These are phyloP conservation scores for Botrytis cinerea DNA, from an alignment of 2,329 filamentous ascomycete genomes.

Conservation along the genomic window DNA sequence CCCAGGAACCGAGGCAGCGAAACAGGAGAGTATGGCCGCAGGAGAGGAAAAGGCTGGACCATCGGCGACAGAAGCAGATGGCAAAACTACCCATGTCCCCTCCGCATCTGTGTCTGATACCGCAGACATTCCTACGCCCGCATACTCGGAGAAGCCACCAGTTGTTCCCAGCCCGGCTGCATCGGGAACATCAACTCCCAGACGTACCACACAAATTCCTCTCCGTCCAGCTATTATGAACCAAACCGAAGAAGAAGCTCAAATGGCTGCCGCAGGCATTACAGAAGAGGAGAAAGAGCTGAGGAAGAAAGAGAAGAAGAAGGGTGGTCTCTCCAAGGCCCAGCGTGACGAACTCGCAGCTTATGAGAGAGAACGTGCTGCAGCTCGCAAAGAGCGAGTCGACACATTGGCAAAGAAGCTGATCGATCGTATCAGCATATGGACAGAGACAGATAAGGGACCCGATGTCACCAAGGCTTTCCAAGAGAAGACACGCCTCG, in stretches of 20 bases:
- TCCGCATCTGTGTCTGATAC: constrained; percentile 33
- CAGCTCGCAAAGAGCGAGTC: constrained; percentile 85
- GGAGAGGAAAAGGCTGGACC: constrained; percentile 39
- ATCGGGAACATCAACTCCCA: constrained; percentile 48
- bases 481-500: constrained; percentile 88
- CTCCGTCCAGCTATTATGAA: constrained; percentile 87
- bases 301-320: constrained; percentile 84
- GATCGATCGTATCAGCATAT: constrained; percentile 84
- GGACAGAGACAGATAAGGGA: constrained; percentile 96
- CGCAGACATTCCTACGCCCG: constrained; percentile 25
- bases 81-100: constrained; percentile 25
- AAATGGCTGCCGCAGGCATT: constrained; percentile 63
- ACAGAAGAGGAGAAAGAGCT: constrained; percentile 74
- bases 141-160: constrained; percentile 28
- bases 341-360: constrained; percentile 89
- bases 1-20: constrained; percentile 58
- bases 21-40: constrained; percentile 53
- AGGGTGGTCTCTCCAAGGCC: constrained; percentile 82
- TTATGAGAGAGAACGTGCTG: constrained; percentile 82
- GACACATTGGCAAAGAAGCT: constrained; percentile 82
- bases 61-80: constrained; percentile 25
- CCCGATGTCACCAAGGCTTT: constrained; percentile 83
- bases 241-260: constrained; percentile 75
- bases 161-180: constrained; percentile 30
- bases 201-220: constrained; percentile 55